phyloP scores from a whole-genome alignment of 495 filamentous ascomycete species.

The Lophium mytilinum region DNA sequence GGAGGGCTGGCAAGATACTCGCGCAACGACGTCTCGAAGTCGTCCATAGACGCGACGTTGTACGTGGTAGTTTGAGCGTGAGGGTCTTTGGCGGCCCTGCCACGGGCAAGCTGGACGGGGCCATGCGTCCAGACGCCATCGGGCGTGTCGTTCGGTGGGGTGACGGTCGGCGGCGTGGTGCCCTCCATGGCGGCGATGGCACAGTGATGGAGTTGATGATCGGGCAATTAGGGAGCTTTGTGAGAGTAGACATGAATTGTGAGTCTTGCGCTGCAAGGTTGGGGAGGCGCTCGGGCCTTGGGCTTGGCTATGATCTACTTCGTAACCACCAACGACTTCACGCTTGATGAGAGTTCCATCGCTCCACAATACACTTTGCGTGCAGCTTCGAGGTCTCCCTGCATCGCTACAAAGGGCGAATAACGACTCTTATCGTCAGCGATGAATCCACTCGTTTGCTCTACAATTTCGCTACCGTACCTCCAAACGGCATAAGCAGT shows the following conservation, averaged over 20 bases:
- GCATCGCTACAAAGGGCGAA: too few species aligned
- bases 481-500: too few species aligned
- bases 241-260: not conserved
- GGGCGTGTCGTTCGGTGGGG: conserved; percentile 3
- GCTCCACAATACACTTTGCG: too few species aligned
- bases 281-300: too few species aligned
- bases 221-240: conserved; percentile 14
- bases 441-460: too few species aligned
- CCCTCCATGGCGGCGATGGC: conserved; percentile 11
- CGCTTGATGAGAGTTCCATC: too few species aligned
- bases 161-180: conserved; percentile 2
- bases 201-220: not conserved
- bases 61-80: conserved; percentile 15
- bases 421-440: too few species aligned
- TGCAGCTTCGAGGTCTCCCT: too few species aligned
- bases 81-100: conserved; percentile 22
- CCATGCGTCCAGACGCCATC: conserved; percentile 18
- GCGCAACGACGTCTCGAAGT: conserved; percentile 24
- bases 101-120: conserved; percentile 20
- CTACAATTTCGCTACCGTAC: too few species aligned
- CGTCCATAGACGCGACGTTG: conserved; percentile 19
- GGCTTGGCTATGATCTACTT: too few species aligned
- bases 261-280: too few species aligned
- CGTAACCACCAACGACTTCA: too few species aligned
- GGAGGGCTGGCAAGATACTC: conserved; percentile 18